Evolutionary conservation across 108 stramenopile genomes (phyloP).

Genomic region (Conticribra weissflogii): DNA sequence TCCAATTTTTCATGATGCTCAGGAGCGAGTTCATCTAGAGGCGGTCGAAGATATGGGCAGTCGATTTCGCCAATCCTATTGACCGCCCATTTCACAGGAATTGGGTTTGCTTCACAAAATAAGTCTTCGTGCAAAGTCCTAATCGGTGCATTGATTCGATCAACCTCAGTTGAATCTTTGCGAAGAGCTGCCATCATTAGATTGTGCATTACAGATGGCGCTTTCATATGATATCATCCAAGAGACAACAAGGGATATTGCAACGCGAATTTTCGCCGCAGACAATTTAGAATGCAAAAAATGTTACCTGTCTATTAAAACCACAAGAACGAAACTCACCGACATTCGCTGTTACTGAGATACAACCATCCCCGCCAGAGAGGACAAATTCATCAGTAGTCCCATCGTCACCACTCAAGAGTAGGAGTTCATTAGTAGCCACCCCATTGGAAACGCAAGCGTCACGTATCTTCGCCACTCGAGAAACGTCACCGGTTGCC

Average conservation of each 20-base stretch:
- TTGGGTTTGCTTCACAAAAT: slow-evolving; percentile 75
- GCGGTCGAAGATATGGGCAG: slow-evolving; percentile 45
- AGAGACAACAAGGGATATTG: no score
- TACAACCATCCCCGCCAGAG: slow-evolving; percentile 72
- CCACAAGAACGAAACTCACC: no score
- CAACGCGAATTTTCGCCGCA: no score
- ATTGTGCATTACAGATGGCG: slow-evolving; percentile 56
- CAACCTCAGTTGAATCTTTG: slow-evolving; percentile 44
- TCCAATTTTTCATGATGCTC: slow-evolving; percentile 33
- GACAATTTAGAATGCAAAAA: no score
- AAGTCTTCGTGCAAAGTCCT: slow-evolving; percentile 58
- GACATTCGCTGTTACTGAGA: slow-evolving; percentile 76
- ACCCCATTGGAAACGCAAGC: slow-evolving; percentile 41
- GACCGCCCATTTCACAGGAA: slow-evolving; percentile 65
- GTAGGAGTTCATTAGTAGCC: slow-evolving; percentile 47
- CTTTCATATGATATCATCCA: no score
- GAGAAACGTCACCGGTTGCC: slow-evolving; percentile 67
- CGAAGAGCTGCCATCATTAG: slow-evolving; percentile 58
- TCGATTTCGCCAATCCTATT: slow-evolving; percentile 53
- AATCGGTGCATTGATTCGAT: slow-evolving; percentile 60
- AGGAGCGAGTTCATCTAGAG: slow-evolving; percentile 47
- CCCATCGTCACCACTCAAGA: slow-evolving; percentile 77
- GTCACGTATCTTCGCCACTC: slow-evolving; percentile 53
- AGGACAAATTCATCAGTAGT: slow-evolving; percentile 67
- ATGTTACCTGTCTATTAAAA: no score